phyloP scores from a whole-genome alignment of 352 stramenopile genomes.

The Pythium volutum region DNA sequence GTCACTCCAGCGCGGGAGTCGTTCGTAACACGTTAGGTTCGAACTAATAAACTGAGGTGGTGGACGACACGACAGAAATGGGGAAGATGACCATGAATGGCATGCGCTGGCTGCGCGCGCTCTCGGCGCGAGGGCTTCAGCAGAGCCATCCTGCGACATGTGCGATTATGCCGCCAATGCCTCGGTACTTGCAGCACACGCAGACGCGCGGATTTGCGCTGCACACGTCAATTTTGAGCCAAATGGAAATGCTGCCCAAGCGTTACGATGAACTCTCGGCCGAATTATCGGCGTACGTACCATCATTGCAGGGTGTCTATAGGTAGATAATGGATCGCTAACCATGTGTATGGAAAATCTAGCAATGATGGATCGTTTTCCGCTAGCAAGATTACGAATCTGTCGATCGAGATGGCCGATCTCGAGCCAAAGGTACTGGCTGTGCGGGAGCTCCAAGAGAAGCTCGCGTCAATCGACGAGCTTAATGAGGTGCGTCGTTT shows the following conservation, averaged over 20 bases:
- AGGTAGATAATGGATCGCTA: not conserved
- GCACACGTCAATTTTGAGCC: constrained; percentile 66
- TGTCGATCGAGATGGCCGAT: constrained; percentile 85
- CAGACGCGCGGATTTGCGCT: constrained; percentile 54
- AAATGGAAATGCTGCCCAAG: constrained; percentile 60
- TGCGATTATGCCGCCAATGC: not conserved
- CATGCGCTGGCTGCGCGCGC: constrained; percentile 16
- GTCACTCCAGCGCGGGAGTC: not conserved
- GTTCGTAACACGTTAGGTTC: constrained; percentile 3
- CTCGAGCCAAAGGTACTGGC: constrained; percentile 69
- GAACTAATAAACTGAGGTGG: not conserved
- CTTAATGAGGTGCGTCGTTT: constrained; percentile 67
- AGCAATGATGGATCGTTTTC: constrained; percentile 78
- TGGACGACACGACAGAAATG: not conserved
- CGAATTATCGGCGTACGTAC: constrained; percentile 58
- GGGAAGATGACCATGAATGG: constrained; percentile 17
- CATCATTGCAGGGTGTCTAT: not conserved
- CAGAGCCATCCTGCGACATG: not conserved
- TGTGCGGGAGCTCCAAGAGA: constrained; percentile 81
- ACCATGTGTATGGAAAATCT: not conserved
- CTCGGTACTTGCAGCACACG: not conserved
- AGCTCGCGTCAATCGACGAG: constrained; percentile 85
- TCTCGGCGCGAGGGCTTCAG: not conserved
- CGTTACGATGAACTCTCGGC: constrained; percentile 63
- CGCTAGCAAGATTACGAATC: constrained; percentile 66